phyloP scores from a whole-genome alignment of 2,329 filamentous ascomycete species.

The Sclerotinia sclerotiorum region DNA sequence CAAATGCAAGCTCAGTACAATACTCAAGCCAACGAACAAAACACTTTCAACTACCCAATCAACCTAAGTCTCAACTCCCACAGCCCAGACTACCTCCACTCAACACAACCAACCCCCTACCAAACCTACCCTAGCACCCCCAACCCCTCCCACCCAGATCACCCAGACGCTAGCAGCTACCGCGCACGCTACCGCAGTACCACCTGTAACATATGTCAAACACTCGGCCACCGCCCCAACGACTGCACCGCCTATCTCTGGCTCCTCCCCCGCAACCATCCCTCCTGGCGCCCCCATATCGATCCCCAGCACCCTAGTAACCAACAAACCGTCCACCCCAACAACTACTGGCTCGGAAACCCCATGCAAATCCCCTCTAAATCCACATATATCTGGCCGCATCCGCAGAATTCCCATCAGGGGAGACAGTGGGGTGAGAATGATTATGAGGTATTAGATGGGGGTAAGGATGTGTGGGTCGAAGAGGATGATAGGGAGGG shows the following conservation, averaged over 20 bases:
- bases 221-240: background rate
- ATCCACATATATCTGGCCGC: background rate
- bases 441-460: background rate
- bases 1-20: background rate
- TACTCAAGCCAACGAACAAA: background rate
- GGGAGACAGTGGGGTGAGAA: background rate
- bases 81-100: background rate
- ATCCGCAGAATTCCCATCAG: background rate
- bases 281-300: background rate
- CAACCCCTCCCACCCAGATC: background rate
- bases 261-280: background rate
- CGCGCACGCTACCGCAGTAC: background rate
- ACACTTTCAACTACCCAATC: background rate
- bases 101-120: background rate
- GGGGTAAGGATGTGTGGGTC: background rate
- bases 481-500: conserved; percentile 16
- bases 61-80: background rate
- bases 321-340: accelerated
- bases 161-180: conserved; percentile 3
- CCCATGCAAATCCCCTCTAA: accelerated
- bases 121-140: background rate
- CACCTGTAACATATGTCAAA: background rate
- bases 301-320: background rate
- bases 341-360: background rate
- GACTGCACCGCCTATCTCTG: background rate